Conservation (phyloP, 108 stramenopile genomes). For the Fragilariopsis cylindrus region DNA sequence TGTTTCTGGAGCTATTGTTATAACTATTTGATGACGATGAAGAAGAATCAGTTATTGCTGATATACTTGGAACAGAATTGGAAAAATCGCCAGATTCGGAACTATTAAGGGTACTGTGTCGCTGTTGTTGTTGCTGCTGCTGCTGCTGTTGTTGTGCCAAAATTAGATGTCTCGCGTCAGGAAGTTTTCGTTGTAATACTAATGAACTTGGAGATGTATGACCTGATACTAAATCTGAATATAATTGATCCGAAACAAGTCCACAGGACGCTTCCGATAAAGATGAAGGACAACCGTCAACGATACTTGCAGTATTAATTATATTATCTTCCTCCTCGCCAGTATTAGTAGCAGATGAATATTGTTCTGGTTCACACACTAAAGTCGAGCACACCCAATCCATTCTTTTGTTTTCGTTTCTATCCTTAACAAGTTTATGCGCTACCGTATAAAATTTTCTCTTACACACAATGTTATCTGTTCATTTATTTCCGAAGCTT, state of each 20-base stretch:
- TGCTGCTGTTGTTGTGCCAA: background rate
- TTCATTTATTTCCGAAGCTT: too few species aligned
- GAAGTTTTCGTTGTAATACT: background rate
- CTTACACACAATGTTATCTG: too few species aligned
- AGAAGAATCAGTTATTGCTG: too few species aligned
- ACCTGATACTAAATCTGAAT: background rate
- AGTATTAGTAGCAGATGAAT: background rate
- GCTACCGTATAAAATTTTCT: too few species aligned
- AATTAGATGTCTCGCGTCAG: background rate
- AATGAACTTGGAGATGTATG: slow-evolving; percentile 10
- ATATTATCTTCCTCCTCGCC: background rate
- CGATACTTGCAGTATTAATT: too few species aligned
- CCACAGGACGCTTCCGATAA: too few species aligned
- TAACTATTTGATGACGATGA: too few species aligned
- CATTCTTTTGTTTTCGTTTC: background rate
- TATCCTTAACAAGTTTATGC: too few species aligned
- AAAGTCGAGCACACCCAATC: slow-evolving; percentile 8
- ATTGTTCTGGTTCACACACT: slow-evolving; percentile 1
- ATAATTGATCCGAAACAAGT: background rate
- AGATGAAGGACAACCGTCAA: too few species aligned
- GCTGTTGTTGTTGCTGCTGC: background rate
- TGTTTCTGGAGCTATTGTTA: too few species aligned
- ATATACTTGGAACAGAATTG: too few species aligned
- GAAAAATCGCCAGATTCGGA: background rate
- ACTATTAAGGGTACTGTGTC: background rate